Percentiles rank a stretch among this genome's conserved stretches.
phyloP scores from a whole-genome alignment of 2,329 filamentous ascomycete genomes.

The Claviceps arundinis region DNA sequence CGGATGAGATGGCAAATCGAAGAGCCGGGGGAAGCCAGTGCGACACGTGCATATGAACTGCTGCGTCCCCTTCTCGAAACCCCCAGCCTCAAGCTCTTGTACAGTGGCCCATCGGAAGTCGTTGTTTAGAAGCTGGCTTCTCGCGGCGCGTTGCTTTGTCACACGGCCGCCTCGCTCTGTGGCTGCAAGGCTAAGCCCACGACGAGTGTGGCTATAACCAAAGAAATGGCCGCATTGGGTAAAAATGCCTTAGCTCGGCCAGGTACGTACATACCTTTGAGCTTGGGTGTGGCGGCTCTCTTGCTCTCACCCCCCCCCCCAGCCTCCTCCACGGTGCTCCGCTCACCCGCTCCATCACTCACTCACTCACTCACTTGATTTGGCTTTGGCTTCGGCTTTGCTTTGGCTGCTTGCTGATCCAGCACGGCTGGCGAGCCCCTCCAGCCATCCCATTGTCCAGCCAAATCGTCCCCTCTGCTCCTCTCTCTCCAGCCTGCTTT shows the following conservation, averaged over 20 bases:
- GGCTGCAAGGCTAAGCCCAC: not conserved
- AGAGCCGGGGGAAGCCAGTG: too few relatives aligned
- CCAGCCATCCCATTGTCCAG: not conserved
- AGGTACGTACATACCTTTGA: too few relatives aligned
- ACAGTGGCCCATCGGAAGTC: too few relatives aligned
- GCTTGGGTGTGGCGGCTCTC: not conserved
- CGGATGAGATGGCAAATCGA: too few relatives aligned
- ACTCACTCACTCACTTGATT: not conserved
- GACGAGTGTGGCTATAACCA: not conserved
- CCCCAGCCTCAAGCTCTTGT: too few relatives aligned
- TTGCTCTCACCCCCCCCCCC: not conserved
- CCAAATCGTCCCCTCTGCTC: not conserved
- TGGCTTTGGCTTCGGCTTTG: not conserved
- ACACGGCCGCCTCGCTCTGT: not conserved
- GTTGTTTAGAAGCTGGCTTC: too few relatives aligned
- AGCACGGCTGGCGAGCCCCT: not conserved
- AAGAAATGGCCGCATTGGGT: too few relatives aligned
- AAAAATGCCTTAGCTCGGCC: too few relatives aligned
- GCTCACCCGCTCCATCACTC: not conserved
- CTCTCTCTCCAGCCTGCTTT: not conserved
- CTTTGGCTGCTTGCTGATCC: not conserved
- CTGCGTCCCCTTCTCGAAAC: too few relatives aligned
- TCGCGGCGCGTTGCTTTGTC: not conserved
- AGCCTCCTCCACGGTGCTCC: not conserved
- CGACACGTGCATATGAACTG: too few relatives aligned